phyloP scores from a whole-genome alignment of 208 protist species.

The Leishmania tarentolae region DNA sequence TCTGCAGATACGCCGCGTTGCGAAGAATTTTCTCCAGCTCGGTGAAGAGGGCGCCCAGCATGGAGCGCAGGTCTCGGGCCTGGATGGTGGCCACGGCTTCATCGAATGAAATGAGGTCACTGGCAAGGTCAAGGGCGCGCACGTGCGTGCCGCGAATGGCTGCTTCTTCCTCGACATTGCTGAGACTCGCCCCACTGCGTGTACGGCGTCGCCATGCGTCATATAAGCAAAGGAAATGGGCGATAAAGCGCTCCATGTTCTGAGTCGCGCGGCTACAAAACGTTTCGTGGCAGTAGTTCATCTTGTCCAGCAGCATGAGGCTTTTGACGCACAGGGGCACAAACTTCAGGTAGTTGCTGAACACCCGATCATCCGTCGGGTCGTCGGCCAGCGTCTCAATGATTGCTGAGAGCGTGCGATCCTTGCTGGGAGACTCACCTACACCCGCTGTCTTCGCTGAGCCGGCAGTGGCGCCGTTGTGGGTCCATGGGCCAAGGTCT shows the following conservation, averaged over 20 bases:
- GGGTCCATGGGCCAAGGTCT: background rate
- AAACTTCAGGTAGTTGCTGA: conserved; percentile 68
- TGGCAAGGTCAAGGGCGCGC: conserved; percentile 58
- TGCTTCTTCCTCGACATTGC: conserved; percentile 31
- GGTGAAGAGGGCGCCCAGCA: conserved; percentile 75
- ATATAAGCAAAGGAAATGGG: conserved; percentile 79
- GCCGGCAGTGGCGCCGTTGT: background rate
- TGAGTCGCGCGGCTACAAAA: conserved; percentile 67
- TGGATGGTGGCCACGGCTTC: conserved; percentile 76
- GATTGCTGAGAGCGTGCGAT: conserved; percentile 42
- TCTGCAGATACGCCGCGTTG: conserved; percentile 79
- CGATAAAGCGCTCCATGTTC: conserved; percentile 71
- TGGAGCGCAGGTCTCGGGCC: conserved; percentile 50
- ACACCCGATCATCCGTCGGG: conserved; percentile 44
- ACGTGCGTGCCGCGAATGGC: conserved; percentile 65
- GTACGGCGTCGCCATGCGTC: conserved; percentile 63
- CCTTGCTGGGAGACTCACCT: background rate
- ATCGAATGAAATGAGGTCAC: conserved; percentile 62
- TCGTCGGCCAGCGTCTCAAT: conserved; percentile 61
- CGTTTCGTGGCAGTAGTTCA: conserved; percentile 74
- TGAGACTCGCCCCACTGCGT: conserved; percentile 37
- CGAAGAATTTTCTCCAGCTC: conserved; percentile 85
- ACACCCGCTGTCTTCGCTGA: conserved; percentile 8
- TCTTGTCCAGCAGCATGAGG: conserved; percentile 54
- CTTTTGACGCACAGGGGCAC: conserved; percentile 81